These are phyloP conservation scores for Kickxella alabastrina DNA, from an alignment of 192 early-diverging fungal species.

Conservation along the genomic window DNA sequence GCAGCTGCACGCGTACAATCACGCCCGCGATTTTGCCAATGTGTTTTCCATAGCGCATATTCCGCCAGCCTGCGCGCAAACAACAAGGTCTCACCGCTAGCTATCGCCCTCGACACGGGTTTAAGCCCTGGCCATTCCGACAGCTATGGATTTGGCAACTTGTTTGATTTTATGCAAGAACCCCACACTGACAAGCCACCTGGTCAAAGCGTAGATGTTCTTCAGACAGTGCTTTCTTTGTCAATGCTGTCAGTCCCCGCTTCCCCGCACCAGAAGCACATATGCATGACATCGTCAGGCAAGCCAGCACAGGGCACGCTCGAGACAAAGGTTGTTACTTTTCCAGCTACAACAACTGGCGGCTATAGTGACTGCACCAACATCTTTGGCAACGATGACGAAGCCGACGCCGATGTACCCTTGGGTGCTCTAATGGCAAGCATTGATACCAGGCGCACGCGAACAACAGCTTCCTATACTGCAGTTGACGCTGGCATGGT, in stretches of 20 bases:
- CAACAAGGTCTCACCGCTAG: neutral
- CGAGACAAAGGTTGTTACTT: too few species aligned
- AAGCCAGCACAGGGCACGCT: too few species aligned
- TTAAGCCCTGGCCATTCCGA: neutral
- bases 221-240: neutral
- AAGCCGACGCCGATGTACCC: neutral
- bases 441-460: neutral
- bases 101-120: neutral
- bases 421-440: neutral
- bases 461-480: too few species aligned
- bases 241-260: neutral
- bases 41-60: too few species aligned
- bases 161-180: slow-evolving; percentile 15
- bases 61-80: too few species aligned
- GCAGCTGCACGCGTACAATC: too few species aligned
- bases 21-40: too few species aligned
- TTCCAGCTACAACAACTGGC: too few species aligned
- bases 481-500: too few species aligned
- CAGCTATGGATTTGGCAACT: slow-evolving; percentile 14
- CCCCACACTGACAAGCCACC: slow-evolving; percentile 3
- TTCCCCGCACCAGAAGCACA: neutral
- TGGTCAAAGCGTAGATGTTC: neutral
- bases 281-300: too few species aligned
- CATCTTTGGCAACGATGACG: neutral
- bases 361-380: neutral